phyloP scores from a whole-genome alignment of 1,284 basidiomycete species.

The Pseudozyma thailandica region DNA sequence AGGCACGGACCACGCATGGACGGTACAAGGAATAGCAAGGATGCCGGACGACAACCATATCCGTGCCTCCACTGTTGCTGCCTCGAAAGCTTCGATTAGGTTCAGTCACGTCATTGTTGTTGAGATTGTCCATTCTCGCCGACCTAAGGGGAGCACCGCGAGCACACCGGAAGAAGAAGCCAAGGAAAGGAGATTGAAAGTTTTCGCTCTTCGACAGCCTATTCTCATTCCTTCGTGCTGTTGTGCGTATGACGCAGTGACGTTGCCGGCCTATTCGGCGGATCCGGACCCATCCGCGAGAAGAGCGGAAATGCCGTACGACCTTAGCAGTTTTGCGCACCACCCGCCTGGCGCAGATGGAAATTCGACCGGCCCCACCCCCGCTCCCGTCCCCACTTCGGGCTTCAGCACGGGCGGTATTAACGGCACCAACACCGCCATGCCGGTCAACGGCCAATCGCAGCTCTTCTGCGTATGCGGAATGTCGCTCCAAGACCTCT shows the following conservation, averaged over 20 bases:
- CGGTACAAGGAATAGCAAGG: constrained; percentile 64
- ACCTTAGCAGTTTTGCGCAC: constrained; percentile 33
- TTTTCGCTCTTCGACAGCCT: constrained; percentile 65
- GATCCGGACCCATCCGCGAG: constrained; percentile 31
- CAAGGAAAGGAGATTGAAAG: constrained; percentile 59
- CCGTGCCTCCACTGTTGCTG: constrained; percentile 60
- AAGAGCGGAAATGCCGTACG: constrained; percentile 55
- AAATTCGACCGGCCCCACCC: constrained; percentile 2
- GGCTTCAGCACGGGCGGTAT: constrained; percentile 1
- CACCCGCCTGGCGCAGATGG: constrained; percentile 19
- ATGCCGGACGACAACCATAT: constrained; percentile 67
- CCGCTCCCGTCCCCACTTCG: neutral
- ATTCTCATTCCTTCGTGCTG: constrained; percentile 64
- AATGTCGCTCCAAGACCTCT: constrained; percentile 61
- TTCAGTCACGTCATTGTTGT: constrained; percentile 65
- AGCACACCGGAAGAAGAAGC: constrained; percentile 40
- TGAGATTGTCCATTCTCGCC: constrained; percentile 64
- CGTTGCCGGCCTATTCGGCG: constrained; percentile 60
- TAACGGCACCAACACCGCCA: constrained; percentile 45
- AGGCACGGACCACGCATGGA: constrained; percentile 62
- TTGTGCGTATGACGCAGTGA: constrained; percentile 67
- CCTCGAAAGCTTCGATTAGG: constrained; percentile 57
- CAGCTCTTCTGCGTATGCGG: constrained; percentile 68
- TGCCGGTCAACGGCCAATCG: constrained; percentile 45
- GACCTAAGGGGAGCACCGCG: constrained; percentile 24